Evolutionary conservation across 2,329 filamentous ascomycete genomes (phyloP).

Genomic region (Trichophyton rubrum): DNA sequence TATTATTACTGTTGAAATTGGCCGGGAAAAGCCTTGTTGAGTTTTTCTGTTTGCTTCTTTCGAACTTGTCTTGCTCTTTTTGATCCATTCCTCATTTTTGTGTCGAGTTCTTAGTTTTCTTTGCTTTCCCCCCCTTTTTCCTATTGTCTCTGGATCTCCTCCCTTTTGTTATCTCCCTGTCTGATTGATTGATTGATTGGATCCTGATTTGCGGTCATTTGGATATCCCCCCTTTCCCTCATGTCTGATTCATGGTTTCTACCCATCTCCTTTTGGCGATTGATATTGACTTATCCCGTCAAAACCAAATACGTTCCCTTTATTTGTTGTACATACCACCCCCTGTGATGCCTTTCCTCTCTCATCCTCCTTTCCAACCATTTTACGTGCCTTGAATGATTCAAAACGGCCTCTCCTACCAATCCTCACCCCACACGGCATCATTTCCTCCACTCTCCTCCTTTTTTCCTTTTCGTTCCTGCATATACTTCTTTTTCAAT

Average conservation of each 20-base stretch:
- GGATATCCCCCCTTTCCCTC: background rate
- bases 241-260: background rate
- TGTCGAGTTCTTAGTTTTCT: background rate
- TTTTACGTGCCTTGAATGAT: background rate
- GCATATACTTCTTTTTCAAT: conserved; percentile 4
- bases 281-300: background rate
- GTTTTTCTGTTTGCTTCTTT: background rate
- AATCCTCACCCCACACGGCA: background rate
- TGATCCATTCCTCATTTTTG: background rate
- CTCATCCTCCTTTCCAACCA: background rate
- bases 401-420: conserved; percentile 1
- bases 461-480: background rate
- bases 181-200: background rate
- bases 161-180: background rate
- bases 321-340: background rate
- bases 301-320: background rate
- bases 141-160: background rate
- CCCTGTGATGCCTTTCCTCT: background rate
- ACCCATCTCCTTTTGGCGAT: background rate
- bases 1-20: background rate
- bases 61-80: background rate
- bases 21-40: conserved; percentile 4
- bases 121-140: background rate
- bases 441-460: background rate
- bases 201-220: background rate